Conservation (phyloP, 2,329 filamentous ascomycete genomes). For the Neonectria ditissima region DNA sequence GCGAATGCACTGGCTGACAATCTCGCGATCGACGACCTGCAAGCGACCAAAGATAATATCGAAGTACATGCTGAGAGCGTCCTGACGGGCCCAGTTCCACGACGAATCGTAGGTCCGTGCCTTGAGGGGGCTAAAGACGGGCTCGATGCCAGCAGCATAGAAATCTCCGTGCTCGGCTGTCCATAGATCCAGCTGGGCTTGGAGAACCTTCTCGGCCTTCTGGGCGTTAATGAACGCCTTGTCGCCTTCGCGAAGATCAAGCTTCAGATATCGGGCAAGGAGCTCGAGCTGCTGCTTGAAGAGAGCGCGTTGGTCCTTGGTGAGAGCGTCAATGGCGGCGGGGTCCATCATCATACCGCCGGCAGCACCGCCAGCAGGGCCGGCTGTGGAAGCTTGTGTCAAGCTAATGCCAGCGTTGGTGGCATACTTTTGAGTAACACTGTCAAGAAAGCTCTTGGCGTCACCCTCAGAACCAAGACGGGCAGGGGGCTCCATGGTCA, state of each 20-base stretch:
- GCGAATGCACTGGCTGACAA: slow-evolving; percentile 97
- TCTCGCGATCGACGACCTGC: slow-evolving; percentile 93
- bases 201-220: slow-evolving; percentile 86
- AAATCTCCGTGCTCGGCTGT: slow-evolving; percentile 95
- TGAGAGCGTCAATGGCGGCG: slow-evolving; percentile 94
- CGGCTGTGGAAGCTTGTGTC: slow-evolving; percentile 79
- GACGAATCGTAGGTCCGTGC: slow-evolving; percentile 97
- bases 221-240: slow-evolving; percentile 89
- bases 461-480: slow-evolving; percentile 91
- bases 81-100: slow-evolving; percentile 99
- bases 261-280: slow-evolving; percentile 94
- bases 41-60: slow-evolving; percentile 98
- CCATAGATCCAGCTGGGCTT: slow-evolving; percentile 95
- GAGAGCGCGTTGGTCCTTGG: slow-evolving; percentile 93
- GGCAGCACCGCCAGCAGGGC: slow-evolving; percentile 75
- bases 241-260: slow-evolving; percentile 96
- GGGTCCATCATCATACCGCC: slow-evolving; percentile 99
- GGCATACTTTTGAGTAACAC: slow-evolving; percentile 90
- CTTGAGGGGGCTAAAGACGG: slow-evolving; percentile 92
- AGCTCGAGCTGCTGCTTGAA: slow-evolving; percentile 99
- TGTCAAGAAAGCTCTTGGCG: slow-evolving; percentile 92
- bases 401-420: slow-evolving; percentile 84
- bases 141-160: slow-evolving; percentile 94
- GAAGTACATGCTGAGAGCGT: slow-evolving; percentile 98
- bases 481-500: slow-evolving; percentile 91